Base-by-base conservation (phyloP, 371 early-diverging fungal genomes). In the Funneliformis caledonium region DNA sequence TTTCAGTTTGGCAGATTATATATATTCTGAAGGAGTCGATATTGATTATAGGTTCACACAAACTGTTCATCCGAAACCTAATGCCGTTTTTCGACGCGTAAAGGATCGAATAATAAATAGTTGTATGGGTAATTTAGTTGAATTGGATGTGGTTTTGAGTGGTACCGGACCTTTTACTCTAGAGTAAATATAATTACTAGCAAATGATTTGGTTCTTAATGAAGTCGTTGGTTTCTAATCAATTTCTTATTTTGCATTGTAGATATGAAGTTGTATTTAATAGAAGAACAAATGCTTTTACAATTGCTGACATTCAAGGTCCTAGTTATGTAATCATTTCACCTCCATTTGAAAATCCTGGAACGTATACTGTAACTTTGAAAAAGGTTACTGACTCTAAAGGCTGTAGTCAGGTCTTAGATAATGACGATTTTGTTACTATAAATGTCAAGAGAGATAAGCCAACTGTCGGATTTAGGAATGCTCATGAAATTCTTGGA, bases 201-300 rank as follows among this genome's bases (percentile, higher is more conserved):
- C n/a, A 26, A 52, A 48, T 48, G 19, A 11, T 73, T 31, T 73
- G 8, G 5, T 72, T 73, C 31, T 52, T 43, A n/a, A 42, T 70
- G 16, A 5, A 45, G 43, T n/a, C 5, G 4, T 43, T 50, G 37
- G 31, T 31, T 56, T 33, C 31, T 33, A 6, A 42, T 2, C 4
- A 37, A 75, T 9, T n/a, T 5, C 1, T 43, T 61, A 43, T 60
- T 26, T 19, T 75, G 6, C 43, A 33, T 37, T 47, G 5, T 56
- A 79, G 79, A 26, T 80, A 80, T 65, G 80, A 80, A 60, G 80
- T 80, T 16, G 33, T 80, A 42, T 80, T 47, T 48, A 80, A 80
- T 72, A 16, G 52, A 26, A 60, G 64, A 31, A 80, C 33, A 33
- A 72, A 80, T 22, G 33, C 61, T 1, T 80, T 80, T 47, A 80